Evolutionary conservation across 139 green algal species (phyloP), one percentile per base, ranked within the genome.

Genomic region (Tetradesmus lagerheimii): DNA sequence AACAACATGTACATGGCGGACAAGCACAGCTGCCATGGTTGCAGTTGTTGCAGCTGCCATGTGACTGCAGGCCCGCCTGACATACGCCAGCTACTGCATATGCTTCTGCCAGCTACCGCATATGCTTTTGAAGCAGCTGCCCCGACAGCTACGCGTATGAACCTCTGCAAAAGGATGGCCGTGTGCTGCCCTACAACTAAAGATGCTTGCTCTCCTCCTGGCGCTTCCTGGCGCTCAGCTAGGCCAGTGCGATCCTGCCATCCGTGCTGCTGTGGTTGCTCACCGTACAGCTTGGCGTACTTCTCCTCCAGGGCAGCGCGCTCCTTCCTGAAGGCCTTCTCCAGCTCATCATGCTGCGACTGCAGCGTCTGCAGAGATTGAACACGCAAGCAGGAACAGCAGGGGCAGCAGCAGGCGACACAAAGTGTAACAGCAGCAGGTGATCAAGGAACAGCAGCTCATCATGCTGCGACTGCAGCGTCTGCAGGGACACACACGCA

Each of bases 261-360:
- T n/a, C n/a, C 5, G 43, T 43, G 20, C 4, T 80, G 53, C 47
- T 77, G 66, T n/a, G n/a, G n/a, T 16, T 9, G 35, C 89, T 90
- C 57, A 94, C 93, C 92, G 90, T 97, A 98, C 4, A 97, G 92
- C 88, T 93, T 93, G 88, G 94, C 93, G 81, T 97, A 98, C 87
- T 97, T 97, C 23, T 88, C 93, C 91, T 97, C 95, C 14, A 98
- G 92, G 74, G 91, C 93, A n/a, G 89, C 92, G 9, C 89, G 90
- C 92, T 97, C 95, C 89, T 96, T 95, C 14, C 91, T 85, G 80
- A 95, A 98, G 88, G 95, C 82, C 31, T 92, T 92, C 77, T 97
- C 90, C 2, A 98, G 87, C 77, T 96, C 94, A 80, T 98, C 95
- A 47, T 95, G 94, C 90, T 95, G 84, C 0, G 90, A 53, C 91